phyloP scores from a whole-genome alignment of 371 early-diverging fungal genomes.

The Mycotypha africana region DNA sequence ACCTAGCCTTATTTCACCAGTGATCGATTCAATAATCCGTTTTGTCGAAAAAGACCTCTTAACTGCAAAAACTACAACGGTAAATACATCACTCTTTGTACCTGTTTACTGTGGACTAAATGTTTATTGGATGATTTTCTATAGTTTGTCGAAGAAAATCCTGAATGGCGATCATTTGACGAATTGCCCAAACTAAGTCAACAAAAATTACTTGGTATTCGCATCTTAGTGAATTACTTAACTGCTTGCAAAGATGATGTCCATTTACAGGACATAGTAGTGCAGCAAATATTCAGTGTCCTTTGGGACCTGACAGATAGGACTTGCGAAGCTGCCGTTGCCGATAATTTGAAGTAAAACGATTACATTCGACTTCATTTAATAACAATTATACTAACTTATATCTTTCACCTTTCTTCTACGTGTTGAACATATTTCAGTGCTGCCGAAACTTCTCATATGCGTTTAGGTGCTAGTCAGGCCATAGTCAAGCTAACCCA shows the following conservation, averaged over 20 bases:
- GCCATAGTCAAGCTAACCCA: constrained; percentile 65
- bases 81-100: background rate
- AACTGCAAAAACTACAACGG: constrained; percentile 1
- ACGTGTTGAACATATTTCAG: constrained; percentile 5
- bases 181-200: constrained; percentile 19
- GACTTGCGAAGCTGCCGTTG: constrained; percentile 21
- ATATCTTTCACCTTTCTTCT: too few species aligned
- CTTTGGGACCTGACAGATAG: constrained; percentile 23
- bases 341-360: constrained; percentile 17
- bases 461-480: constrained; percentile 64
- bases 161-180: constrained; percentile 32
- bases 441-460: constrained; percentile 34
- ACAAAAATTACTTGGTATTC: constrained; percentile 32
- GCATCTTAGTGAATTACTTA: constrained; percentile 28
- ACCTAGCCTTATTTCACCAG: constrained; percentile 35
- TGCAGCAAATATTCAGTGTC: constrained; percentile 15
- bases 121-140: too few species aligned
- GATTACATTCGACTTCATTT: background rate
- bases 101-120: too few species aligned
- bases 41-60: constrained; percentile 60
- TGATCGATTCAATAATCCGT: constrained; percentile 36
- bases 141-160: constrained; percentile 9
- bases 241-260: constrained; percentile 8
- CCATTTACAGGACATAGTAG: constrained; percentile 9
- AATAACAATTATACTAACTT: too few species aligned